Evolutionary conservation across 2,329 filamentous ascomycete genomes (phyloP), one percentile per base, ranked within the genome.

Genomic region (Fusarium fracticaudum): DNA sequence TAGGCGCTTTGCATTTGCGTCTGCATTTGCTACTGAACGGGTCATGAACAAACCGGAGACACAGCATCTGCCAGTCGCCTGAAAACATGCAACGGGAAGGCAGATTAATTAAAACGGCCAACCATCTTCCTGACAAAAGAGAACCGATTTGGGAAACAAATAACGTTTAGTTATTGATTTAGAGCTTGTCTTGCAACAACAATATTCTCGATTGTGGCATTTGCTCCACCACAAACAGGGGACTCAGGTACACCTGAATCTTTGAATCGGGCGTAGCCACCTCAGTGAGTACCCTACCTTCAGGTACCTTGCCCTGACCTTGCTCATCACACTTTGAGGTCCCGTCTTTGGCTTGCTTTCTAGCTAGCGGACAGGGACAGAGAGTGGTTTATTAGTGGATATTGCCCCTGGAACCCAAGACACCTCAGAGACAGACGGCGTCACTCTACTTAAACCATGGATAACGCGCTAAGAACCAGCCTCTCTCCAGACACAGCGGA

Each of bases 191-290:
- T 24, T 45, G 43, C 24, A 38, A 41, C 24, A 62, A 41, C 31
- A 59, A 47, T 24, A 31, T 40, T n/a, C 26, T 40, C 26, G 38
- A 31, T 15, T 24, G 33, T 29, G 37, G 26, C 22, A 41, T 33
- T 47, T 37, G 29, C 31, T 22, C 37, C 57, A 67, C 37, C 17
- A 44, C 31, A 66, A 69, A 73, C 64, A 67, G 38, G 50, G 60
- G 60, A 50, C 64, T 74, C 68, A 74, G 64, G 69, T 74, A 69
- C 60, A 72, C 64, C 64, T 66, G 62, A 72, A 69, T 60, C 68
- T 69, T 65, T 60, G 51, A 29, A 45, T 47, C 47, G 65, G 64
- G 57, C 67, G 71, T 68, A 70, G 40, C 51, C 22, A 29, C 29
- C 29, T 29, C 29, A 29, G 29, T 29, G 29, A 29, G 29, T 29